Conservation (phyloP, 2,329 filamentous ascomycete species). For the Lasiodiplodia gonubiensis region DNA sequence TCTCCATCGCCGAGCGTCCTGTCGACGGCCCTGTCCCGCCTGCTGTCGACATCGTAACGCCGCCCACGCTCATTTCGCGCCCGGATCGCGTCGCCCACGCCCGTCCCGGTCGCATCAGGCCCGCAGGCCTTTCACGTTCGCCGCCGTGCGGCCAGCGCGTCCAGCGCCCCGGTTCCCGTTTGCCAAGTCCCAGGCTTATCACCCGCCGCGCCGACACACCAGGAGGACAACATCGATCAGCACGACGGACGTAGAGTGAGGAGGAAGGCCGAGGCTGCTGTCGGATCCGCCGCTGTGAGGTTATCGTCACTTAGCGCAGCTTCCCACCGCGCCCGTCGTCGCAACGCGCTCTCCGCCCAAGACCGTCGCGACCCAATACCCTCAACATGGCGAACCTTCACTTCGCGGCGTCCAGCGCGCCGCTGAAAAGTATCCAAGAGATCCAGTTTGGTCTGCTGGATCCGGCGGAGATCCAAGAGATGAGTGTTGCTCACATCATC, state of each 20-base stretch:
- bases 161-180: slow-evolving; percentile 39
- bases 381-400: slow-evolving; percentile 78
- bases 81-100: slow-evolving; percentile 25
- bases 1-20: slow-evolving; percentile 43
- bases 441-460: slow-evolving; percentile 98
- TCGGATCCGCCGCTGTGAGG: slow-evolving; percentile 14
- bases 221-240: not conserved
- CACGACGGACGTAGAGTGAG: slow-evolving; percentile 17
- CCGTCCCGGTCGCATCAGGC: slow-evolving; percentile 25
- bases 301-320: slow-evolving; percentile 18
- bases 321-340: slow-evolving; percentile 8
- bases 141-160: slow-evolving; percentile 36
- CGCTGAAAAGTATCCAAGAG: slow-evolving; percentile 96
- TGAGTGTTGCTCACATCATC: slow-evolving; percentile 95
- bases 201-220: not conserved
- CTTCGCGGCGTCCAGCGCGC: slow-evolving; percentile 91
- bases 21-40: slow-evolving; percentile 34
- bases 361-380: not conserved
- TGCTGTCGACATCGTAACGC: slow-evolving; percentile 37
- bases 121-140: slow-evolving; percentile 36
- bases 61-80: slow-evolving; percentile 28
- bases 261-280: slow-evolving; percentile 18
- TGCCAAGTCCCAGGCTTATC: slow-evolving; percentile 23
- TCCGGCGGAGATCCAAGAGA: slow-evolving; percentile 97
- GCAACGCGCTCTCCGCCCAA: not conserved